Evolutionary conservation across 495 filamentous ascomycete species (phyloP), one percentile per base, ranked within the genome.

Genomic region (Pyrenopolyporus hunteri): DNA sequence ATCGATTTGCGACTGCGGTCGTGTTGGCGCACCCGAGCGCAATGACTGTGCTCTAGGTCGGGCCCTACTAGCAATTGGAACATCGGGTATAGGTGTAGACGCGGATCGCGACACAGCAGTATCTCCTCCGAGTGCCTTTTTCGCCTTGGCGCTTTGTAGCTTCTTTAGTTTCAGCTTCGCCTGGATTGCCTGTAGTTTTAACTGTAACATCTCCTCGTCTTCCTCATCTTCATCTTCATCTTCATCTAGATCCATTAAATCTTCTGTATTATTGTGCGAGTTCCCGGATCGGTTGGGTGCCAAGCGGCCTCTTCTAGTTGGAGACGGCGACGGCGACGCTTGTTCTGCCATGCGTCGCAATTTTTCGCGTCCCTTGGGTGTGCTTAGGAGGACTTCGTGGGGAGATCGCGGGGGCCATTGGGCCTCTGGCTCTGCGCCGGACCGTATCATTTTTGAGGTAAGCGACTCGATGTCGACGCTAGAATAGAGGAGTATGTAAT

Each of bases 391-490:
- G 23, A 84, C 92, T 50, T 93, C 89, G 72, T 90, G 87, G 44
- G 92, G 92, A 11, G 92, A 96, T 70, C 87, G 82, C 10, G 92
- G 92, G 35, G 92, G 92, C 92, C 92, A 97, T 73, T 85, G 83
- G 57, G 77, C 74, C 60, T 85, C 82, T 29, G 67, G 45, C 19
- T 66, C 65, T 39, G 56, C 39, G 56, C 54, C 59, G 20, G 58
- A 40, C 57, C 54, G 64, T 72, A 23, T 43, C 46, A 56, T 66
- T 45, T 9, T 45, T 45, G 23, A 26, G 25, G 40, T 57, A 43
- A 60, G 52, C 33, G 31, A 25, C 43, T 56, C 20, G 50, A 43
- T 22, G 50, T 45, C 20, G 45, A 42, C 39, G 36, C 4, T 32
- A 33, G 17, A 50, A 26, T 28, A 45, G 11, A 28, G 1, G 1